phyloP scores from a whole-genome alignment of 345 rosid genomes.

The Eucalyptus tenuipes region DNA sequence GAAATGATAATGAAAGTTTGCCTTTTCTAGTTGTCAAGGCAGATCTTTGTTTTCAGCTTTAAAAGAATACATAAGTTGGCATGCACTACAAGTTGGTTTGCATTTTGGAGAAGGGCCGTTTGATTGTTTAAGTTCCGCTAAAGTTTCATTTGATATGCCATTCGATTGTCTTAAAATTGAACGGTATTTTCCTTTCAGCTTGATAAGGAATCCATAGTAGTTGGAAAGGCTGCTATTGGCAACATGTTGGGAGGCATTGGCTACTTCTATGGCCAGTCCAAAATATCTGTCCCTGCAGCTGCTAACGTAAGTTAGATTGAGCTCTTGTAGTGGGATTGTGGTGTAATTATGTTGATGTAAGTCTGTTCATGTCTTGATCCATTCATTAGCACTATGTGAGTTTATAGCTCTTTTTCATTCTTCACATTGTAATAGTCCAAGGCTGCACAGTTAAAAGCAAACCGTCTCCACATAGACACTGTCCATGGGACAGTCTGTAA shows the following conservation, averaged over 20 bases:
- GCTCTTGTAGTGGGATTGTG: neutral
- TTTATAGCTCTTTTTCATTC: neutral
- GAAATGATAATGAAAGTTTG: neutral
- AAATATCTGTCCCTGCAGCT: slow-evolving; percentile 38
- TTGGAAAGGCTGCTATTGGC: slow-evolving; percentile 74
- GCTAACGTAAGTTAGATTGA: slow-evolving; percentile 36
- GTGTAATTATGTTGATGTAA: neutral
- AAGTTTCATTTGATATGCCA: neutral
- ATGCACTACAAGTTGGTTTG: neutral
- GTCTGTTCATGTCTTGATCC: neutral
- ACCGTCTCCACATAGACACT: neutral
- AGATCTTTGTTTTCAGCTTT: neutral
- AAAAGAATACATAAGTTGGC: neutral
- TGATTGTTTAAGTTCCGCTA: neutral
- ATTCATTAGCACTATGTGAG: neutral
- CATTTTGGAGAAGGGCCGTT: neutral
- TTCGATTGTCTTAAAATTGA: neutral
- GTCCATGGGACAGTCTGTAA: neutral
- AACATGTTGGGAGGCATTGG: slow-evolving; percentile 97
- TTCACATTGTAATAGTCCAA: neutral
- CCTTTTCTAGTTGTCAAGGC: neutral
- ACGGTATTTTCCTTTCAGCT: slow-evolving; percentile 24
- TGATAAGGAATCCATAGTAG: slow-evolving; percentile 38
- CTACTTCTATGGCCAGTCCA: slow-evolving; percentile 89
- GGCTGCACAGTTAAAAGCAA: neutral